A percentile compares a stretch with the other conserved stretches of the same genome.
Evolutionary conservation across 202 grass and related monocot genomes (phyloP).

Genomic region (Setaria italica): DNA sequence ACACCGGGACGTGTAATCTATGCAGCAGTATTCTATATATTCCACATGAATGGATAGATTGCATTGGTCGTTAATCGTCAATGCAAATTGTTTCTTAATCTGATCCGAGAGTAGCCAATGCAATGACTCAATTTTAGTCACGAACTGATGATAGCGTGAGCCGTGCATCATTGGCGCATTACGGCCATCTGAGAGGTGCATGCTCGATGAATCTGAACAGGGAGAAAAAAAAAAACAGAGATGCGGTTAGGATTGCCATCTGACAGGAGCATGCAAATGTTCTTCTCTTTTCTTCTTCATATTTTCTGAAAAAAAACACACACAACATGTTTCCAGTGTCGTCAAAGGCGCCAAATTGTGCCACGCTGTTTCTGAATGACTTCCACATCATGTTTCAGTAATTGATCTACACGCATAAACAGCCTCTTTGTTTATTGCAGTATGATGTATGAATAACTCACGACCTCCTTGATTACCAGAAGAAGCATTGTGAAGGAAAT

Average conservation of each 20-base stretch:
- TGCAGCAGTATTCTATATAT: too few relatives aligned
- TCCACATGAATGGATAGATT: neutral
- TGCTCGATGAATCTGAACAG: neutral
- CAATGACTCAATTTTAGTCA: too few relatives aligned
- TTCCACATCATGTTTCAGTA: neutral
- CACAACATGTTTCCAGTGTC: neutral
- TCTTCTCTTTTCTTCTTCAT: neutral
- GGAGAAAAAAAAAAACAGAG: neutral
- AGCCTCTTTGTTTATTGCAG: neutral
- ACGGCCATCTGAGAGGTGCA: neutral
- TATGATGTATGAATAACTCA: constrained; percentile 34
- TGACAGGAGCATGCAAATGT: neutral
- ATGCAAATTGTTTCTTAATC: neutral
- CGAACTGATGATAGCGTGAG: too few relatives aligned
- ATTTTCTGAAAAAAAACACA: neutral
- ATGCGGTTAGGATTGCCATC: neutral
- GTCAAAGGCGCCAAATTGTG: neutral
- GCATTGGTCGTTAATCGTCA: neutral
- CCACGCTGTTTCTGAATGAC: neutral
- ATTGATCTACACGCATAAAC: neutral
- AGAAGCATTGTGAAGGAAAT: neutral
- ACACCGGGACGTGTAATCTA: neutral
- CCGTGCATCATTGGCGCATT: neutral
- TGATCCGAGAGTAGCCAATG: neutral
- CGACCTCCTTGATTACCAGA: neutral